Evolutionary conservation across 1,139 yeast genomes (phyloP).

Genomic region (Suhomyces atakaporum): DNA sequence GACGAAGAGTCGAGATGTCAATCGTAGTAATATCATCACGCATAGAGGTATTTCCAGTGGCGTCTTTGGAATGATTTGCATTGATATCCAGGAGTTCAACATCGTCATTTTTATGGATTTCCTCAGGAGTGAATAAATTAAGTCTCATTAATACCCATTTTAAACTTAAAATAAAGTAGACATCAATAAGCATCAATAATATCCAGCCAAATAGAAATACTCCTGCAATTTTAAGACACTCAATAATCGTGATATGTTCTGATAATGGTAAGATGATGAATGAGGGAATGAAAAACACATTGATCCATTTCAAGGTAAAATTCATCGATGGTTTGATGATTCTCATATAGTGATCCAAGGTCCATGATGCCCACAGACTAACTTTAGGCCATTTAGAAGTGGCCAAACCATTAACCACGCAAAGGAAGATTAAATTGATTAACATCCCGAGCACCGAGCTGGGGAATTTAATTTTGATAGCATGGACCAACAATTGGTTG

Average conservation of each 20-base stretch:
- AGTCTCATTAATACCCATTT: conserved; percentile 24
- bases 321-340: conserved; percentile 66
- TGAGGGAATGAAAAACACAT: conserved; percentile 75
- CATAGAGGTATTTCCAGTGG: conserved; percentile 25
- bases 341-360: conserved; percentile 44
- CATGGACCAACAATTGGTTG: conserved; percentile 50
- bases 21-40: conserved; percentile 43
- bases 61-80: background rate
- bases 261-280: conserved; percentile 72
- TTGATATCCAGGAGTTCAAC: conserved; percentile 13
- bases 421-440: conserved; percentile 52
- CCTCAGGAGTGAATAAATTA: conserved; percentile 19
- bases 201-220: conserved; percentile 69
- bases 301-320: conserved; percentile 75
- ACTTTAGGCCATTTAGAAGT: conserved; percentile 12
- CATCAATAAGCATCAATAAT: conserved; percentile 48
- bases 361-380: conserved; percentile 34
- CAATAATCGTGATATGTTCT: conserved; percentile 61
- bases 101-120: conserved; percentile 21
- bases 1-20: conserved; percentile 20
- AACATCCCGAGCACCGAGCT: conserved; percentile 78
- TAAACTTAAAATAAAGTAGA: conserved; percentile 37
- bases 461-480: conserved; percentile 63
- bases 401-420: conserved; percentile 32
- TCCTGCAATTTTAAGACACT: conserved; percentile 72